Evolutionary conservation across 164 flowering plant genomes (phyloP), one percentile per base, ranked within the genome.

Genomic region (Chimonanthus praecox): DNA sequence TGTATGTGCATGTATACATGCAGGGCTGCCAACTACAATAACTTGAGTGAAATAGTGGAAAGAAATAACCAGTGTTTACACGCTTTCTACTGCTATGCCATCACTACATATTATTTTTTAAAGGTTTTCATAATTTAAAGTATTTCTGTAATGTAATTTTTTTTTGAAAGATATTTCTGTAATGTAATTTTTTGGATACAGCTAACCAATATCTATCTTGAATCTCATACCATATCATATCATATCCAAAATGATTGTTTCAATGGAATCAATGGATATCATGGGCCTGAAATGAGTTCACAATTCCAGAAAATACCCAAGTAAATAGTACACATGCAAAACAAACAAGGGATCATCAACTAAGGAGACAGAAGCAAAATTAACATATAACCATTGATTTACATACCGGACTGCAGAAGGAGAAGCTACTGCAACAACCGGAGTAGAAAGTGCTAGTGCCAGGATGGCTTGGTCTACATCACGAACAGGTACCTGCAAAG

Each of bases 391-490:
- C 18, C 11, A 20, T 62, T 60, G 63, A 50, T 51, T 71, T 16
- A 49, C 77, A 70, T 77, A 90, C 99, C 87, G 78, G 76, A 93
- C 69, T 61, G 98, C 91, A 71, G 98, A 95, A 79, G 99, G 98
- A 45, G 99, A 95, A 72, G 97, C 98, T 60, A 92, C 91, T 8
- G 98, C 84, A 74, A 93, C 82, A 78, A 95, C 98, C 47, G 97
- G 98, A 72, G 82, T 81, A 82, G 87, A 81, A 70, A 88, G 81
- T 72, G 99, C 97, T 73, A 81, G 82, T 70, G 86, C 74, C 15
- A 91, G 74, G 69, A 87, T 77, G 51, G 67, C 70, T 69, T 79
- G 81, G 67, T 93, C 96, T 68, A 91, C 92, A 75, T 85, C 81
- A 49, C 79, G 69, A 60, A 92, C 98, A 72, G 94, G 89, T 58